Conservation (phyloP, 177 flowering plant species). For the Vitis hybrid region DNA sequence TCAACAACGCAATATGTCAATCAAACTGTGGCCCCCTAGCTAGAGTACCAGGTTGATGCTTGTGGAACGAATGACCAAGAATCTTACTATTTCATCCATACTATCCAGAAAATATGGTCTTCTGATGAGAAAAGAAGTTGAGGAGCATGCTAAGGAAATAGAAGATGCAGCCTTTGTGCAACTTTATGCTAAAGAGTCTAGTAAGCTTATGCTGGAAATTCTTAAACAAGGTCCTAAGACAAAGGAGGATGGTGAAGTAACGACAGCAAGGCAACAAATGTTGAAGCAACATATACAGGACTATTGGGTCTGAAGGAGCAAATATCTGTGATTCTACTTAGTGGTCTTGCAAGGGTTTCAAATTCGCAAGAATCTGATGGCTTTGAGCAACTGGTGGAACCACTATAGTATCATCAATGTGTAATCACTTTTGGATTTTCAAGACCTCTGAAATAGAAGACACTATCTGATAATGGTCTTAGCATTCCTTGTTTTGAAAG, state of each 20-base stretch:
- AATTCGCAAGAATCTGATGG: conserved; percentile 23
- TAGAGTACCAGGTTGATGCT: conserved; percentile 53
- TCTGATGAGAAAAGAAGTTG: conserved; percentile 46
- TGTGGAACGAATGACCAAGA: conserved; percentile 56
- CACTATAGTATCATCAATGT: too few relatives aligned
- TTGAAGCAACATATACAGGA: conserved; percentile 28
- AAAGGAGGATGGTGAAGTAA: too few relatives aligned
- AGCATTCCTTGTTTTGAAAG: conserved; percentile 36
- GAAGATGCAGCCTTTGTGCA: conserved; percentile 61
- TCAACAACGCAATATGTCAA: too few relatives aligned
- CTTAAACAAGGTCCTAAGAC: too few relatives aligned
- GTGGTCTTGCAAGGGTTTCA: conserved; percentile 50
- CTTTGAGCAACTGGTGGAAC: too few relatives aligned
- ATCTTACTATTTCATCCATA: not conserved
- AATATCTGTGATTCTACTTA: conserved; percentile 42
- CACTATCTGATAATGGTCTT: conserved; percentile 32
- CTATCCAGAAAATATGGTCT: too few relatives aligned
- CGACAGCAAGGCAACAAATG: too few relatives aligned
- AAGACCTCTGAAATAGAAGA: conserved; percentile 33
- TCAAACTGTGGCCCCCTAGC: conserved; percentile 60
- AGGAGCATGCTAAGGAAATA: conserved; percentile 52
- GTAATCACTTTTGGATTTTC: conserved; percentile 13
- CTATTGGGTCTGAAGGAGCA: conserved; percentile 36
- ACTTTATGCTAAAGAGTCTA: conserved; percentile 47
- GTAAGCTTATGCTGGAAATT: too few relatives aligned